These are phyloP conservation scores for Leucoagaricus sp. DNA, from an alignment of 1,284 basidiomycete species.

Conservation along the genomic window DNA sequence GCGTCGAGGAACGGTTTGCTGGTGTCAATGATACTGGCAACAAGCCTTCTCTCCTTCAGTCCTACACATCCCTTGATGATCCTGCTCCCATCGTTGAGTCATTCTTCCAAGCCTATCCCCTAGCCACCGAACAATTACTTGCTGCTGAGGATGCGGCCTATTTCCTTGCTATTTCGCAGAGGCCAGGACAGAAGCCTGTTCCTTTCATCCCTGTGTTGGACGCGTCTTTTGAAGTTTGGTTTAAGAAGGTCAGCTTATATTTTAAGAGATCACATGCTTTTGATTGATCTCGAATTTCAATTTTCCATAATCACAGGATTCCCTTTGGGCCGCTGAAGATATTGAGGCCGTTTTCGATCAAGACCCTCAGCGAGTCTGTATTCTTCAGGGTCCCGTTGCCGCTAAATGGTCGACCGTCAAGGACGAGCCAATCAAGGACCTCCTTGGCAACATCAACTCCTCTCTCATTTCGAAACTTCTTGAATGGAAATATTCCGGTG, in stretches of 20 bases:
- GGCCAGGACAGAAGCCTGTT: constrained; percentile 96
- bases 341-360: constrained; percentile 98
- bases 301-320: constrained; percentile 63
- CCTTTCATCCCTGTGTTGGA: constrained; percentile 99
- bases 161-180: constrained; percentile 93
- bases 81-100: constrained; percentile 76
- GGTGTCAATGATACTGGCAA: constrained; percentile 77
- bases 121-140: constrained; percentile 84
- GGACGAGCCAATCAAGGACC: constrained; percentile 92
- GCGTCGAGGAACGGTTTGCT: constrained; percentile 97
- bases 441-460: constrained; percentile 87
- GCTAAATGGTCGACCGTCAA: constrained; percentile 86
- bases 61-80: constrained; percentile 83
- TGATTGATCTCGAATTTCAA: constrained; percentile 17
- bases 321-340: constrained; percentile 97
- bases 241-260: constrained; percentile 81
- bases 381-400: constrained; percentile 96
- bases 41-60: constrained; percentile 90
- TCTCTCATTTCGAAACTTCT: constrained; percentile 81
- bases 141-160: constrained; percentile 95
- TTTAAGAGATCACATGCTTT: constrained; percentile 14
- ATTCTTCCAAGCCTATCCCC: constrained; percentile 87
- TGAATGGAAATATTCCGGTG: constrained; percentile 80
- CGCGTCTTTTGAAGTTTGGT: constrained; percentile 94
- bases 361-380: constrained; percentile 96